phyloP scores from a whole-genome alignment of 371 early-diverging fungal genomes.

The Mucor velutinosus region DNA sequence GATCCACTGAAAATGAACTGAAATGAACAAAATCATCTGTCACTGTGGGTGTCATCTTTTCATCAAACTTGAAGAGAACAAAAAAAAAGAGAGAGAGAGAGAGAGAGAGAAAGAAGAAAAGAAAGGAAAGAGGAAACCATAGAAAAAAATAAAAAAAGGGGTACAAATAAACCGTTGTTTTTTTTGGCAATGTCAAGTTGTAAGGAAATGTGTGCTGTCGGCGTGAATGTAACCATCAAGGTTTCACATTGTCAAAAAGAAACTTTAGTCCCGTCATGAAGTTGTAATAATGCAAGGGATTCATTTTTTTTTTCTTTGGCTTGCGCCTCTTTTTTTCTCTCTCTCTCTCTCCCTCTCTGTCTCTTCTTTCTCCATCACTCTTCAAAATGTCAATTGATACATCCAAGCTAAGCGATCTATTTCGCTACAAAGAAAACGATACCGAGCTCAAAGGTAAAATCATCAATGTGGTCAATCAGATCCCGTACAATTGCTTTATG shows the following conservation, averaged over 20 bases:
- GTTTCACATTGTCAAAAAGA: conserved; percentile 20
- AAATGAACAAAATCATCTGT: conserved; percentile 20
- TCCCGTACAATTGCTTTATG: conserved; percentile 40
- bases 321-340: neutral
- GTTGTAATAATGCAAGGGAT: conserved; percentile 9
- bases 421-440: conserved; percentile 7
- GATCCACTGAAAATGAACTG: conserved; percentile 21
- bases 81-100: neutral
- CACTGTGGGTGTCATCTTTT: conserved; percentile 15
- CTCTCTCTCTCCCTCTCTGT: neutral
- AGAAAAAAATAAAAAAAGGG: conserved; percentile 7
- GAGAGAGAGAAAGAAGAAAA: neutral
- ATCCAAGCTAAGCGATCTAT: conserved; percentile 7
- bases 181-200: neutral
- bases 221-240: conserved; percentile 7
- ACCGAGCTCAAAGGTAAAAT: conserved; percentile 38
- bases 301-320: neutral
- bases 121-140: neutral
- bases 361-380: neutral
- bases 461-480: conserved; percentile 60
- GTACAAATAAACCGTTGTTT: neutral
- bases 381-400: conserved; percentile 12
- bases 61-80: neutral
- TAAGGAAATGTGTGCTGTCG: conserved; percentile 6
- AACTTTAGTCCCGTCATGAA: neutral